Base-by-base conservation (phyloP, 2,329 filamentous ascomycete species). In the Dactylellina haptotyla region DNA sequence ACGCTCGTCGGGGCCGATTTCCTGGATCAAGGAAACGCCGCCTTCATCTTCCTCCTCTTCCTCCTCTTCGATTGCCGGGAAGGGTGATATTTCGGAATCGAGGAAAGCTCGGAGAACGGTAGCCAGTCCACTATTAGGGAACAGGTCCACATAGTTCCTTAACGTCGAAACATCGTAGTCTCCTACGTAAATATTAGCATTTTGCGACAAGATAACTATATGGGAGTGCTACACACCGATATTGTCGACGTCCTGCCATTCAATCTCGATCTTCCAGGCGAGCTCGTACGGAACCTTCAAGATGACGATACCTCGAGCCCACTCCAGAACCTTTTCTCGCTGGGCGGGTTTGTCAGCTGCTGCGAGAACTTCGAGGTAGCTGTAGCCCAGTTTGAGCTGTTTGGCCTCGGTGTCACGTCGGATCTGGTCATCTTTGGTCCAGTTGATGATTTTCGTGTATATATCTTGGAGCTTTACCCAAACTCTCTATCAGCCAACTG, bases 251-350 rank as follows among this genome's bases (percentile, higher is more conserved):
- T 97, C 93, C 76, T 90, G 87, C 91, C 94, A 98, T 79, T 98
- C 92, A 69, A 99, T 84, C 28, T 90, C 86, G 73, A 97, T 89
- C 77, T 92, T 90, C 96, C 96, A 99, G 0, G 95, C 95, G 14
- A 96, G 84, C 75, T 89, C 87, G 81, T 90, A 97, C 0, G 92
- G 91, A 77, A 98, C 93, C 77, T 94, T 93, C 80, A 99, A 95
- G 71, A 97, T 91, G 73, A 99, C 94, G 91, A 99, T 97, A 74
- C 94, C 95, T 75, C 89, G 88, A 0, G 94, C 93, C 58, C 95
- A 83, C 71, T 90, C 89, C 78, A 90, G 82, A 0, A 97, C 89
- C 75, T 90, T 88, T 34, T 87, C 83, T 25, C 91, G 86, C 80
- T 96, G 93, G 16, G 84, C 81, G 0, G 82, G 79, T 81, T 98